These are phyloP conservation scores for Aspergillus pseudoviridinutans DNA, from an alignment of 2,329 filamentous ascomycete genomes.

Conservation along the genomic window DNA sequence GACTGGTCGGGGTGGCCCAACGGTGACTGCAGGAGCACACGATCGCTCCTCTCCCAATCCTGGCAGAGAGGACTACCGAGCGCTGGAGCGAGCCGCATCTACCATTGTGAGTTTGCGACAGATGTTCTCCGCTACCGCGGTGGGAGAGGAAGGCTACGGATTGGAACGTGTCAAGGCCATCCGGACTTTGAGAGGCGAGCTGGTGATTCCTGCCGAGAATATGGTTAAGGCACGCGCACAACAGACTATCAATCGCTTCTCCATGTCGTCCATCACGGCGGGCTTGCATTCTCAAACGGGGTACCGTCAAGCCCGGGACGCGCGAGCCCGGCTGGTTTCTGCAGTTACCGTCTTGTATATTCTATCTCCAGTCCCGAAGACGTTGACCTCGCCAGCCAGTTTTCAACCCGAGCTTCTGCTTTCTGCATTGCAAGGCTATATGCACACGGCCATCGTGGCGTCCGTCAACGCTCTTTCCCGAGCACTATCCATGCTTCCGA, in stretches of 20 bases:
- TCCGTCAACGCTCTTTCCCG: conserved; percentile 71
- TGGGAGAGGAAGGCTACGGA: conserved; percentile 71
- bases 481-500: conserved; percentile 74
- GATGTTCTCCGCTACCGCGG: conserved; percentile 62
- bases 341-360: conserved; percentile 76
- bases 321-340: conserved; percentile 66
- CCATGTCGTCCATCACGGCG: conserved; percentile 57
- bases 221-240: conserved; percentile 70
- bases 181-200: conserved; percentile 63
- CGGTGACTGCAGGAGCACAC: conserved; percentile 32
- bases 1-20: conserved; percentile 37
- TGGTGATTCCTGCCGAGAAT: conserved; percentile 69
- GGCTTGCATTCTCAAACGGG: conserved; percentile 40
- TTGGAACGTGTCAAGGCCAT: conserved; percentile 72
- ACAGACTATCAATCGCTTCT: conserved; percentile 78
- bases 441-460: conserved; percentile 74
- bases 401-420: conserved; percentile 69
- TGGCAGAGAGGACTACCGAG: conserved; percentile 66
- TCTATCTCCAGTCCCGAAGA: conserved; percentile 63
- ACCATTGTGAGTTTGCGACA: conserved; percentile 73
- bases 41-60: conserved; percentile 20
- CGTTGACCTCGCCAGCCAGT: conserved; percentile 42
- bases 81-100: conserved; percentile 76
- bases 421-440: conserved; percentile 72
- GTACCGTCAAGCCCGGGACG: conserved; percentile 66